Base-by-base conservation (phyloP, 768 basidiomycete genomes). In the Calocera viscosa region DNA sequence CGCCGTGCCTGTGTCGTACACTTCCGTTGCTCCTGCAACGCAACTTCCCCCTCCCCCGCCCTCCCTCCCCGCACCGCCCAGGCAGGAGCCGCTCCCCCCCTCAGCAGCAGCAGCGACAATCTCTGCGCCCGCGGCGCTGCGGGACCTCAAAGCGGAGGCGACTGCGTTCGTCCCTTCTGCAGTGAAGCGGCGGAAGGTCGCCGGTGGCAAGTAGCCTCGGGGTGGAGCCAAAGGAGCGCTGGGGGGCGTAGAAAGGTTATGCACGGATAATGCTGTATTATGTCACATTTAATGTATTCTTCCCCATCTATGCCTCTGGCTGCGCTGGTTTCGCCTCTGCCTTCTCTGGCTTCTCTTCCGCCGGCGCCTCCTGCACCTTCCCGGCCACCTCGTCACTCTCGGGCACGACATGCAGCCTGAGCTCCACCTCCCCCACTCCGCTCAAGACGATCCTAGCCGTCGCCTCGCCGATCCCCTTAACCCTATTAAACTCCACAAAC, bases 141-240 rank as follows among this genome's bases (percentile, higher is more conserved):
- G 95, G 16, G 92, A 99, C 76, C 80, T 98, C 68, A 92, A 94
- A 78, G 94, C 92, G 76, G 96, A 99, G 75, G 89, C 90, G 10
- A 95, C 92, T 0, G 85, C 90, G 0, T 98, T 99, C 72, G 84
- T 97, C 2, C 96, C 96, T 2, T 74, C 86, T 1, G 80, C 88
- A 1, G 70, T 73, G 49, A 91, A 91, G 76, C 84, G 90, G 60
- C 93, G 89, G 76, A 87, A 82, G 68, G 64, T 70, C 2, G 67
- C 64, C n/a, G n/a, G n/a, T 12, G 53, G 26, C 26, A 60, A 60
- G 30, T 60, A 60, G 53, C 53, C 10, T 2, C 16, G n/a, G n/a
- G n/a, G n/a, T n/a, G n/a, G n/a, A n/a, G n/a, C n/a, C n/a, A n/a
- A n/a, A n/a, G n/a, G n/a, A n/a, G n/a, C n/a, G n/a, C n/a, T n/a